Evolutionary conservation across 2,329 filamentous ascomycete species (phyloP).

Genomic region (Apiospora pterosperma): DNA sequence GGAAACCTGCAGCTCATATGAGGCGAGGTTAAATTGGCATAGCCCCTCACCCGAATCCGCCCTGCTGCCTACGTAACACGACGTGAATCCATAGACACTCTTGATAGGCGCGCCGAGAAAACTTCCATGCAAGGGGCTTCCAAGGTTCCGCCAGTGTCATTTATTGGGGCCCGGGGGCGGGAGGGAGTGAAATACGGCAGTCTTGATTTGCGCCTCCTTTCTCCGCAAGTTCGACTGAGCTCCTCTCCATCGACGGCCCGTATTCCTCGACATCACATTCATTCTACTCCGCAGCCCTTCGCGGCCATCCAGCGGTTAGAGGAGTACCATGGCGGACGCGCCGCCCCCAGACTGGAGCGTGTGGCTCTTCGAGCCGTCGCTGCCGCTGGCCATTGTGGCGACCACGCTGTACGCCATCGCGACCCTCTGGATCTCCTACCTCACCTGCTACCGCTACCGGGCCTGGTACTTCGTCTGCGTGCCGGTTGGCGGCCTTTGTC

Average conservation of each 20-base stretch:
- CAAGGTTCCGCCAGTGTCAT: too few relatives aligned
- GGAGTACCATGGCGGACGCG: neutral
- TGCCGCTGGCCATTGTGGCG: constrained; percentile 38
- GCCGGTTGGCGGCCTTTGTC: constrained; percentile 36
- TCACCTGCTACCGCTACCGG: constrained; percentile 38
- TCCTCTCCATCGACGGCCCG: neutral
- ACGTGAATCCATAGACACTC: too few relatives aligned
- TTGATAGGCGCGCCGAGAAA: too few relatives aligned
- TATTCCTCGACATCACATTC: neutral
- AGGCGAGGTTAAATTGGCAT: too few relatives aligned
- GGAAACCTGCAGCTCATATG: too few relatives aligned
- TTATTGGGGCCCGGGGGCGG: too few relatives aligned
- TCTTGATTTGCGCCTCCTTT: neutral
- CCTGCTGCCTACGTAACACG: too few relatives aligned
- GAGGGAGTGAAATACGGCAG: too few relatives aligned
- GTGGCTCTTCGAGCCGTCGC: constrained; percentile 43
- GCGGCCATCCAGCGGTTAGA: neutral
- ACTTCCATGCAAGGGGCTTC: too few relatives aligned
- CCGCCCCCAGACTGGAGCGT: constrained; percentile 18
- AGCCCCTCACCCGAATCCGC: too few relatives aligned
- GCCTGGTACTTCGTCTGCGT: constrained; percentile 41
- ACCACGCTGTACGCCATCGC: constrained; percentile 37
- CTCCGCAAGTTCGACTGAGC: neutral
- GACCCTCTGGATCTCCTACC: constrained; percentile 33
- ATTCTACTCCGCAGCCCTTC: neutral